Evolutionary conservation across 208 protist genomes (phyloP).

Genomic region (Trypanosoma scelopori): DNA sequence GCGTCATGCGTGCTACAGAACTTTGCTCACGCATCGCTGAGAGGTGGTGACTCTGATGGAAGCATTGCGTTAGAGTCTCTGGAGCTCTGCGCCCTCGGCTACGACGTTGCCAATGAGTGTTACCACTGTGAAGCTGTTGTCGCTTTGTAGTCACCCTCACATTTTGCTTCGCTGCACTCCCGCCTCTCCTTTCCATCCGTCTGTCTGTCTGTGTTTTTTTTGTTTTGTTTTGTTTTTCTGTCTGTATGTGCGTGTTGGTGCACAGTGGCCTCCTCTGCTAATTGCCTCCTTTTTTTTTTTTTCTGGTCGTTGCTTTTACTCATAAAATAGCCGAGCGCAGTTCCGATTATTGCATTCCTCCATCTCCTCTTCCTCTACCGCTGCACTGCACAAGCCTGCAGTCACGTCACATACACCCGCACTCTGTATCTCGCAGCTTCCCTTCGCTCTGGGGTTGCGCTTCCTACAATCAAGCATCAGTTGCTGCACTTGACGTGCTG

Average conservation of each 20-base stretch:
- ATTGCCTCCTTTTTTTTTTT: constrained; percentile 11
- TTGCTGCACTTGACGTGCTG: not conserved
- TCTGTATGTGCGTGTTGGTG: not conserved
- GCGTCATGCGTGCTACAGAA: constrained; percentile 24
- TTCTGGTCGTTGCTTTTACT: constrained; percentile 12
- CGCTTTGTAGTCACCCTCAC: constrained; percentile 10
- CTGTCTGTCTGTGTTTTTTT: constrained; percentile 15
- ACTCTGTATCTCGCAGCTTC: constrained; percentile 11
- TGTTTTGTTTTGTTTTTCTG: not conserved
- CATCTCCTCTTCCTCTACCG: too few species aligned
- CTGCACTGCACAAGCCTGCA: too few species aligned
- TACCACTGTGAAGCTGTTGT: constrained; percentile 11
- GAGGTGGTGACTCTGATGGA: constrained; percentile 1
- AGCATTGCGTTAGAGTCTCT: constrained; percentile 23
- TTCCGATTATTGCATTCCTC: not conserved
- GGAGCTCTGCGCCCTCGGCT: constrained; percentile 13
- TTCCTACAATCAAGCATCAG: not conserved
- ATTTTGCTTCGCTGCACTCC: too few species aligned
- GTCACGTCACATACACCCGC: not conserved
- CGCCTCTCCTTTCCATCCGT: constrained; percentile 10
- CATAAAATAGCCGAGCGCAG: not conserved
- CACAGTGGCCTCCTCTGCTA: not conserved
- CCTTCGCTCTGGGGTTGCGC: not conserved
- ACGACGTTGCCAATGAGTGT: constrained; percentile 15
- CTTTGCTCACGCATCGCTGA: constrained; percentile 10